Evolutionary conservation across 2,329 filamentous ascomycete genomes (phyloP), one percentile per base, ranked within the genome.

Genomic region (Alternaria infectoria): DNA sequence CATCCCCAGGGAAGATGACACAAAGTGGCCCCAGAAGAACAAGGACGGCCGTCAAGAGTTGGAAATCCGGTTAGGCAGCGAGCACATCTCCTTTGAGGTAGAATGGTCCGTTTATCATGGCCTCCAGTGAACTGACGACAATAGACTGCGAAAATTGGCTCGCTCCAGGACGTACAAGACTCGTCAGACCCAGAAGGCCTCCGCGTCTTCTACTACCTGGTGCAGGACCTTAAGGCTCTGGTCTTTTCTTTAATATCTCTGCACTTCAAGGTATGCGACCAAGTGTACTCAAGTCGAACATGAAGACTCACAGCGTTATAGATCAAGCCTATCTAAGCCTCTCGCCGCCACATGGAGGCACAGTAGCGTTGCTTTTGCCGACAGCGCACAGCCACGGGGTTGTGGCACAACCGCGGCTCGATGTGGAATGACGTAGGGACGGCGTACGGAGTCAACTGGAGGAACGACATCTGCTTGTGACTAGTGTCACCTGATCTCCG

Each of bases 11-110:
- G 96, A 99, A 89, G 96, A 99, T 78, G 96, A 99, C 80, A 92
- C 90, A 25, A 97, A 97, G 80, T 99, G 96, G 96, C 96, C 96
- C 1, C 93, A 96, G 81, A 99, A 98, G 88, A 99, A 99, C 84
- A 98, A 98, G 83, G 96, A 99, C 74, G 96, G 96, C 36, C 89
- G 95, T 68, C 96, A 99, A 80, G 96, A 99, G 83, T 86, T 99
- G 51, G 96, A 99, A 81, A 97, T 99, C 62, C 88, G 94, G 52
- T 80, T 99, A 59, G 96, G 95, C 45, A 96, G 91, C 74, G 96
- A 99, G 68, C 95, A 98, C 80, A 98, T 99, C 72, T 96, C 93
- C 2, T 99, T 99, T 71, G 96, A 99, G 90, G 94, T 94, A 81
- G 85, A 74, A 5, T 46, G 12, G 7, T 21, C 3, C 12, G 3